Conservation (phyloP, 2,329 filamentous ascomycete genomes). For the Xylariaceae sp. region DNA sequence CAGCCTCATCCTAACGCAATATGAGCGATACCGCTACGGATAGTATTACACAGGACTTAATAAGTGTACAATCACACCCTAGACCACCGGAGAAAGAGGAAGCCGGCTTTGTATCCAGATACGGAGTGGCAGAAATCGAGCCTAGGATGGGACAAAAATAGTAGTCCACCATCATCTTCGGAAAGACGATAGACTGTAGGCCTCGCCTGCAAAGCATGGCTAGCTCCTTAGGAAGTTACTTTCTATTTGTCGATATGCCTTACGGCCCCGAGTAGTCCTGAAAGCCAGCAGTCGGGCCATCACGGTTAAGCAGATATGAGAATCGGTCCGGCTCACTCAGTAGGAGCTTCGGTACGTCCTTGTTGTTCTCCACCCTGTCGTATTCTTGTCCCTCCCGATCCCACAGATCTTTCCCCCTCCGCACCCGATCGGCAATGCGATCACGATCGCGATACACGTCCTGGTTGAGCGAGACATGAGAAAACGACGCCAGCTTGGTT, state of each 20-base stretch:
- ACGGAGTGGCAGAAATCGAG: no score
- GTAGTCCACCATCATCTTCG: no score
- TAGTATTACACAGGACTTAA: no score
- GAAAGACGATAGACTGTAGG: neutral
- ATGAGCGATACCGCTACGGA: no score
- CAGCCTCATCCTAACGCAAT: no score
- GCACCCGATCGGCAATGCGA: slow-evolving; percentile 57
- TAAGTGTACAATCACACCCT: no score
- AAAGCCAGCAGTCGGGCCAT: slow-evolving; percentile 55
- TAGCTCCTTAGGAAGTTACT: neutral
- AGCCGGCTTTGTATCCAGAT: no score
- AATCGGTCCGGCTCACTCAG: slow-evolving; percentile 47
- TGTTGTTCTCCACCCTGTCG: slow-evolving; percentile 54
- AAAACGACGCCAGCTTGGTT: slow-evolving; percentile 62
- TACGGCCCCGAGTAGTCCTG: slow-evolving; percentile 47
- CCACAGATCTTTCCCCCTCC: slow-evolving; percentile 61
- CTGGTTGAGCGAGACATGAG: slow-evolving; percentile 59
- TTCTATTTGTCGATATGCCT: neutral
- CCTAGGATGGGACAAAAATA: no score
- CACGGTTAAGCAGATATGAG: slow-evolving; percentile 52
- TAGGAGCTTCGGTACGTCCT: slow-evolving; percentile 59
- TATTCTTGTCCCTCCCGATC: slow-evolving; percentile 56
- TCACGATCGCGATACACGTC: slow-evolving; percentile 53
- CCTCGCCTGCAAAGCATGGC: neutral
- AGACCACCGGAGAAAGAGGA: no score